Conservation (phyloP, 2,329 filamentous ascomycete genomes). For the Bipolaris victoriae region DNA sequence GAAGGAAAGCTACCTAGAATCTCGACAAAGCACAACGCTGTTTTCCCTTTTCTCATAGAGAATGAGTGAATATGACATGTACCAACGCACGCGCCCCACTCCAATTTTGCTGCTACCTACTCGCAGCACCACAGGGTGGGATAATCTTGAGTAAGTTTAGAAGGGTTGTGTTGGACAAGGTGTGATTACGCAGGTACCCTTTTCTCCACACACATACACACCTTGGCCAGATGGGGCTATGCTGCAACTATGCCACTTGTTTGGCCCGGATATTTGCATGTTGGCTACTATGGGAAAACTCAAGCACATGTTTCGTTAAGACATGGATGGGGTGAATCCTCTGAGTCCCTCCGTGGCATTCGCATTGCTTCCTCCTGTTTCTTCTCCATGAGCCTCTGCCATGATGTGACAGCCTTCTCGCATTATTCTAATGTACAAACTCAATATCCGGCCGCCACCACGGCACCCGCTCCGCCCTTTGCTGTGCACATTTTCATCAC, state of each 20-base stretch:
- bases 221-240: not conserved
- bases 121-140: not conserved
- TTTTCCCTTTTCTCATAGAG: too few species aligned
- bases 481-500: not conserved
- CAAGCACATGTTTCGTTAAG: not conserved
- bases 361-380: not conserved
- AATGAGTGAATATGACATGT: too few species aligned
- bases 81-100: too few species aligned
- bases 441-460: slow-evolving; percentile 2
- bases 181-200: not conserved
- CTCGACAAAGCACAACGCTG: not conserved
- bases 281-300: not conserved
- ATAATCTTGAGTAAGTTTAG: not conserved
- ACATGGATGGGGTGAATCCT: too few species aligned
- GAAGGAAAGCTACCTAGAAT: not conserved
- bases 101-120: too few species aligned
- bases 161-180: not conserved
- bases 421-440: not conserved
- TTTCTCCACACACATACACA: not conserved
- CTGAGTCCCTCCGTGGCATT: not conserved
- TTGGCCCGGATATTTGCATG: not conserved
- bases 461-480: slow-evolving; percentile 3
- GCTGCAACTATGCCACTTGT: not conserved
- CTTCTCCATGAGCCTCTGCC: not conserved
- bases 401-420: not conserved